phyloP scores from a whole-genome alignment of 2,329 filamentous ascomycete genomes.

The Fusarium liriodendri region DNA sequence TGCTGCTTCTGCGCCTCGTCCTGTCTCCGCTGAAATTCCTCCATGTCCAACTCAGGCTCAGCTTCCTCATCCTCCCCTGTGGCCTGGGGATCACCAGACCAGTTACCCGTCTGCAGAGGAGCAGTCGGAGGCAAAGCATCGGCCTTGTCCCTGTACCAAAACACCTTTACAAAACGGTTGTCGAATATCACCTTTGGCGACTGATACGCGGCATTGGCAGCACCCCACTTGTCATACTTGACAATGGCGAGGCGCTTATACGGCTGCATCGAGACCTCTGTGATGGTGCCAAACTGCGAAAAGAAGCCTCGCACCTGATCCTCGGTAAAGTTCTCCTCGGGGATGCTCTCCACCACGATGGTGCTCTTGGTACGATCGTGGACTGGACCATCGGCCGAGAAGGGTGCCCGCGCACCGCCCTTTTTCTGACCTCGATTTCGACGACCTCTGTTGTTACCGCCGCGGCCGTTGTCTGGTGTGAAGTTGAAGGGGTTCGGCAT shows the following conservation, averaged over 20 bases:
- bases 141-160: conserved; percentile 74
- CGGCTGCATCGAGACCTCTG: conserved; percentile 72
- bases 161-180: conserved; percentile 87
- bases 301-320: conserved; percentile 76
- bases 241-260: conserved; percentile 76
- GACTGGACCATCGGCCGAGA: conserved; percentile 73
- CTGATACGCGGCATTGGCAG: conserved; percentile 76
- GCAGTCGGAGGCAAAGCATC: conserved; percentile 46
- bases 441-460: conserved; percentile 46
- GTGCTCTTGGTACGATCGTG: conserved; percentile 72
- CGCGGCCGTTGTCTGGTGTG: conserved; percentile 40
- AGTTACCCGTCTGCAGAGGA: conserved; percentile 43
- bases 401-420: conserved; percentile 61
- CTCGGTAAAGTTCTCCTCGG: conserved; percentile 75
- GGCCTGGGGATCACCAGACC: conserved; percentile 32
- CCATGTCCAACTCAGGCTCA: conserved; percentile 72
- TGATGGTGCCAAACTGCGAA: conserved; percentile 74
- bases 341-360: conserved; percentile 83
- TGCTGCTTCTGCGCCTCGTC: conserved; percentile 77
- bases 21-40: conserved; percentile 76
- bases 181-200: conserved; percentile 87
- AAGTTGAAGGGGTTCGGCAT: conserved; percentile 37
- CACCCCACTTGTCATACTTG: conserved; percentile 73
- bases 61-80: conserved; percentile 24
- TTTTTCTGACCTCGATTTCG: conserved; percentile 48